phyloP scores from a whole-genome alignment of 495 filamentous ascomycete genomes.

The Penicillium ochrochloron region DNA sequence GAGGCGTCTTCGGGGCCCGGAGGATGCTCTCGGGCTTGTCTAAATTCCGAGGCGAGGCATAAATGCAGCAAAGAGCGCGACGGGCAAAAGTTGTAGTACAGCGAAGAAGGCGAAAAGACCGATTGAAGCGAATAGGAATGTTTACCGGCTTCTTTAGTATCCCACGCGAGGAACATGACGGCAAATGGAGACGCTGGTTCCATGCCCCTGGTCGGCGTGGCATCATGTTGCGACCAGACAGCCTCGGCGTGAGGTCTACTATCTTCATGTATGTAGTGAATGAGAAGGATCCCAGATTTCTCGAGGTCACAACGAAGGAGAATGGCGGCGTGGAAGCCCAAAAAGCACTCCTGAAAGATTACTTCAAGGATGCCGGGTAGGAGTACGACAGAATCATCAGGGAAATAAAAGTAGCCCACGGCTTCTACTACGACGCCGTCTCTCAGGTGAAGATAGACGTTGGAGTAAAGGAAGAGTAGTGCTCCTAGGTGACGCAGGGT shows the following conservation, averaged over 20 bases:
- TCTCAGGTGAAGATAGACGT: not conserved
- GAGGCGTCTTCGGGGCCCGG: no score
- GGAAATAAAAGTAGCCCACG: not conserved
- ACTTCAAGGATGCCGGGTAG: not conserved
- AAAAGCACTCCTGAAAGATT: not conserved
- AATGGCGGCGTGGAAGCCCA: not conserved
- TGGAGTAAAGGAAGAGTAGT: not conserved
- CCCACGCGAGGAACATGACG: not conserved
- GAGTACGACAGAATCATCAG: not conserved
- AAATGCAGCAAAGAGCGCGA: not conserved
- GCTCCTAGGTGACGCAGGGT: not conserved
- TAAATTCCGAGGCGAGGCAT: no score
- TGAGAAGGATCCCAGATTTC: not conserved
- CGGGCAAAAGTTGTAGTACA: not conserved
- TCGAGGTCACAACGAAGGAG: not conserved
- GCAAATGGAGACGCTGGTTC: not conserved
- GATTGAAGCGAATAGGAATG: constrained; percentile 1
- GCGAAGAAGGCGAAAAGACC: not conserved
- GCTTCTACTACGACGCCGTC: constrained; percentile 1
- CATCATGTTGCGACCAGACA: not conserved
- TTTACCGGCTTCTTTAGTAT: not conserved
- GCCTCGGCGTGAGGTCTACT: not conserved
- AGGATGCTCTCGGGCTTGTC: no score
- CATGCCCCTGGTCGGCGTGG: not conserved
- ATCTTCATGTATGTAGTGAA: not conserved